Percentiles rank a stretch among this genome's conserved stretches.
Conservation (phyloP, 441 rosid species). For the Erodium chrysanthum region DNA sequence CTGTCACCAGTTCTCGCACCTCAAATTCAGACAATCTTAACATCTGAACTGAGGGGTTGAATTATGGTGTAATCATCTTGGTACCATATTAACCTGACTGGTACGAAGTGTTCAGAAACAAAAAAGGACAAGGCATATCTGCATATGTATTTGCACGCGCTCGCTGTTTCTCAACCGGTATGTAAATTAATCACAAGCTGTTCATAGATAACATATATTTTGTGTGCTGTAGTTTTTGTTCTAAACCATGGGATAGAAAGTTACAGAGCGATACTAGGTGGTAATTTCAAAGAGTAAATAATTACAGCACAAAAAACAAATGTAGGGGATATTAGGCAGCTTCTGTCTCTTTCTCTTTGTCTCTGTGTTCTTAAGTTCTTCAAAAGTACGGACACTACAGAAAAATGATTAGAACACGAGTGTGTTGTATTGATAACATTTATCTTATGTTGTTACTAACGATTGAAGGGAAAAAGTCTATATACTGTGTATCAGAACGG, state of each 20-base stretch:
- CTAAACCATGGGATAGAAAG: background rate
- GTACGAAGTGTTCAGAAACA: too few relatives aligned
- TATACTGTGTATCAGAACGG: slow-evolving; percentile 6
- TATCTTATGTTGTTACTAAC: slow-evolving; percentile 7
- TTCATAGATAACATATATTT: too few relatives aligned
- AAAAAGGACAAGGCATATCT: too few relatives aligned
- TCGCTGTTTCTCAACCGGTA: too few relatives aligned
- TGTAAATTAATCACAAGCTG: too few relatives aligned
- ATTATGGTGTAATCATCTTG: too few relatives aligned
- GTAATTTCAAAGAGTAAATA: slow-evolving; percentile 18
- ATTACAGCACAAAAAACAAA: slow-evolving; percentile 20
- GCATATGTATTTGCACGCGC: too few relatives aligned
- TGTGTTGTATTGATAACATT: background rate
- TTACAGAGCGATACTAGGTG: slow-evolving; percentile 14
- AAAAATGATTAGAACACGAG: background rate
- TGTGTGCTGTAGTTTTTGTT: slow-evolving; percentile 22
- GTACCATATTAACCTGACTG: too few relatives aligned
- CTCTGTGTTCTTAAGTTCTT: slow-evolving; percentile 4
- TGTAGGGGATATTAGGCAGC: slow-evolving; percentile 12
- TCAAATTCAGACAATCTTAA: slow-evolving; percentile 40
- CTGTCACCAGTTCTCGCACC: slow-evolving; percentile 48
- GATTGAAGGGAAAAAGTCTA: background rate
- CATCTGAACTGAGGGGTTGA: too few relatives aligned
- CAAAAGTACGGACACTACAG: too few relatives aligned
- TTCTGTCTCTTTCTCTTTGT: slow-evolving; percentile 24